Conservation (phyloP, 2,329 filamentous ascomycete genomes). For the Monilinia polystroma region DNA sequence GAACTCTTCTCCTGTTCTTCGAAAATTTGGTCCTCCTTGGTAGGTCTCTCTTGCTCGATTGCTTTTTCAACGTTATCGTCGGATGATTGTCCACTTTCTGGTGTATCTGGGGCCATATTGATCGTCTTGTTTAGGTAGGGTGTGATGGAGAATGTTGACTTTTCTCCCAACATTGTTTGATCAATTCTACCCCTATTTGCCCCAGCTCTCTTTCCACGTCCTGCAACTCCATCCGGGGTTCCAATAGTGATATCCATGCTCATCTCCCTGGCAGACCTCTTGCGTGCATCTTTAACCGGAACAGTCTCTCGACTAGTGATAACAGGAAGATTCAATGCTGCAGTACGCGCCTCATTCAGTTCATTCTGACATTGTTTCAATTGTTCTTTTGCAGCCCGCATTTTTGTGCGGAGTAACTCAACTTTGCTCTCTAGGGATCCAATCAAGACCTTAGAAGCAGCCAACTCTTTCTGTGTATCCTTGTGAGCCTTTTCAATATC, state of each 20-base stretch:
- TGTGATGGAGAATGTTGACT: slow-evolving; percentile 90
- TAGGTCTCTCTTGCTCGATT: slow-evolving; percentile 20
- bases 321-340: slow-evolving; percentile 31
- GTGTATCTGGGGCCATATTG: slow-evolving; percentile 50
- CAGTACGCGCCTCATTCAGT: slow-evolving; percentile 40
- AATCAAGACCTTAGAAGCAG: slow-evolving; percentile 58
- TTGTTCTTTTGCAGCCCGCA: slow-evolving; percentile 68
- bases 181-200: slow-evolving; percentile 58
- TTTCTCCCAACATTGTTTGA: slow-evolving; percentile 69
- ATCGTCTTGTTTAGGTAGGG: slow-evolving; percentile 82
- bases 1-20: slow-evolving; percentile 16
- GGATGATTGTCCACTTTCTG: slow-evolving; percentile 23
- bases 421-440: slow-evolving; percentile 48
- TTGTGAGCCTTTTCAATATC: slow-evolving; percentile 35
- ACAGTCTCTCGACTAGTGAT: slow-evolving; percentile 29
- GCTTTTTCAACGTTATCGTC: slow-evolving; percentile 21
- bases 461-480: slow-evolving; percentile 35
- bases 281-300: slow-evolving; percentile 39
- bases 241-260: slow-evolving; percentile 49
- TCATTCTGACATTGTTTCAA: slow-evolving; percentile 63
- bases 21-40: slow-evolving; percentile 21
- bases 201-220: slow-evolving; percentile 45
- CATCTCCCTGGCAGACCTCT: slow-evolving; percentile 46
- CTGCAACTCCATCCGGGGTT: slow-evolving; percentile 49
- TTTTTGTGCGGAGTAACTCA: slow-evolving; percentile 40